Evolutionary conservation across 176 grass and related monocot species (phyloP).

Genomic region (Triticum monococcum): DNA sequence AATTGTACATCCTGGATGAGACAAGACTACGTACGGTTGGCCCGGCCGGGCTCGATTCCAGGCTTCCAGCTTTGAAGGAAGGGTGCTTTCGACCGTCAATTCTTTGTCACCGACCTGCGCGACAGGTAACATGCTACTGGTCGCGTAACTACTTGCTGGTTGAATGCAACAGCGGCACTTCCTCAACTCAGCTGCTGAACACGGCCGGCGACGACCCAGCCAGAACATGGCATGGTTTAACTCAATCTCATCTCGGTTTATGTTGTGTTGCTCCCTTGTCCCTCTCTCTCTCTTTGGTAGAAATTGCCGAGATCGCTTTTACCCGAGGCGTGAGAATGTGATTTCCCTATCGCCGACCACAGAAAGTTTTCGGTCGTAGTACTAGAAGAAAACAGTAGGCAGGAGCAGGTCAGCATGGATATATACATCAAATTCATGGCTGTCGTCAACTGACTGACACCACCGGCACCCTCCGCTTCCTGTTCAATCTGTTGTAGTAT

Average conservation of each 20-base stretch:
- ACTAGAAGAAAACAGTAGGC: not conserved
- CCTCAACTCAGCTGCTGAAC: not conserved
- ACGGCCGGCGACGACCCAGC: no score
- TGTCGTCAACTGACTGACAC: conserved; percentile 21
- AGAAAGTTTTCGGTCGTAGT: not conserved
- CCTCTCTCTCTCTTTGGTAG: no score
- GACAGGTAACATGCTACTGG: not conserved
- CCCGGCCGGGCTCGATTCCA: not conserved
- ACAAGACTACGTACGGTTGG: no score
- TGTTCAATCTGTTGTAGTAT: no score
- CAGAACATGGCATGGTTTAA: no score
- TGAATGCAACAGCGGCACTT: not conserved
- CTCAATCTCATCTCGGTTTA: no score
- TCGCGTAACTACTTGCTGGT: not conserved
- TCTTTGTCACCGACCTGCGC: not conserved
- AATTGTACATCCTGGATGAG: not conserved
- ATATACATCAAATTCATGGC: not conserved
- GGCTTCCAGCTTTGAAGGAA: not conserved
- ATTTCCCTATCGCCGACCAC: not conserved
- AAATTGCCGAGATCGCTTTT: not conserved
- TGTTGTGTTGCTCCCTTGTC: no score
- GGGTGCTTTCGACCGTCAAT: not conserved
- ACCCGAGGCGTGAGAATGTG: not conserved
- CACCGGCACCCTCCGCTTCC: not conserved
- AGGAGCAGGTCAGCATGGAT: conserved; percentile 1